phyloP scores from a whole-genome alignment of 2,329 filamentous ascomycete species.

The Lasiodiplodia gonubiensis region DNA sequence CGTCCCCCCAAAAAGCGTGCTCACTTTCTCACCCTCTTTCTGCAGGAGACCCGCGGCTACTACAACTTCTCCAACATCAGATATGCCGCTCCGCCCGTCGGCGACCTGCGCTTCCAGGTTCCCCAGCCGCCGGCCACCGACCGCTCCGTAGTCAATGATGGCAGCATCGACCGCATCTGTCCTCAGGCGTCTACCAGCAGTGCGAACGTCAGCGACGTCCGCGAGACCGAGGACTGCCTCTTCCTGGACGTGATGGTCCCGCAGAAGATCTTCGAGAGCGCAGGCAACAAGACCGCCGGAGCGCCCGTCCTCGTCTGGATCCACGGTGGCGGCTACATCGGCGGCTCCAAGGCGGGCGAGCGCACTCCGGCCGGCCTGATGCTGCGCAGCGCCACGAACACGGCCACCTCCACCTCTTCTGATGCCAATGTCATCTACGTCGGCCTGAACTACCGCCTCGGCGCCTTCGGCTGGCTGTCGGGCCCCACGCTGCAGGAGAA shows the following conservation, averaged over 20 bases:
- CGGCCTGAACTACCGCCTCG: slow-evolving; percentile 56
- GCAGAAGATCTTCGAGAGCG: slow-evolving; percentile 40
- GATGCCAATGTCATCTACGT: slow-evolving; percentile 50
- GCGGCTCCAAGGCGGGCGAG: slow-evolving; percentile 48
- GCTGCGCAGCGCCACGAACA: slow-evolving; percentile 30
- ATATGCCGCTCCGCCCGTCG: slow-evolving; percentile 60
- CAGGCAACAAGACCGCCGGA: slow-evolving; percentile 32
- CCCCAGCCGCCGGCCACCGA: slow-evolving; percentile 53
- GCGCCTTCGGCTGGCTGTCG: slow-evolving; percentile 56
- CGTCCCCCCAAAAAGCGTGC: not conserved
- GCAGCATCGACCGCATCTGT: slow-evolving; percentile 38
- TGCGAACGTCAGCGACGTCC: not conserved
- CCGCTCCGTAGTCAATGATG: slow-evolving; percentile 53
- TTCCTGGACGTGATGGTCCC: slow-evolving; percentile 50
- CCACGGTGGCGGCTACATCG: slow-evolving; percentile 54
- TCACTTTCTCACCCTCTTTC: not conserved
- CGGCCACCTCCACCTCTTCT: slow-evolving; percentile 36
- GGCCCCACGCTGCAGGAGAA: slow-evolving; percentile 52
- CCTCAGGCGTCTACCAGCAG: not conserved
- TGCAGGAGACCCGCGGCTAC: slow-evolving; percentile 45
- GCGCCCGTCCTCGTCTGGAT: slow-evolving; percentile 52
- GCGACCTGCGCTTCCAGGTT: slow-evolving; percentile 57
- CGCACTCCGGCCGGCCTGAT: slow-evolving; percentile 48
- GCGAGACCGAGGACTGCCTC: slow-evolving; percentile 46
- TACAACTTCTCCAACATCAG: slow-evolving; percentile 65